These are phyloP conservation scores for Wickerhamomyces tratensis DNA, from an alignment of 805 yeast species.

Conservation along the genomic window DNA sequence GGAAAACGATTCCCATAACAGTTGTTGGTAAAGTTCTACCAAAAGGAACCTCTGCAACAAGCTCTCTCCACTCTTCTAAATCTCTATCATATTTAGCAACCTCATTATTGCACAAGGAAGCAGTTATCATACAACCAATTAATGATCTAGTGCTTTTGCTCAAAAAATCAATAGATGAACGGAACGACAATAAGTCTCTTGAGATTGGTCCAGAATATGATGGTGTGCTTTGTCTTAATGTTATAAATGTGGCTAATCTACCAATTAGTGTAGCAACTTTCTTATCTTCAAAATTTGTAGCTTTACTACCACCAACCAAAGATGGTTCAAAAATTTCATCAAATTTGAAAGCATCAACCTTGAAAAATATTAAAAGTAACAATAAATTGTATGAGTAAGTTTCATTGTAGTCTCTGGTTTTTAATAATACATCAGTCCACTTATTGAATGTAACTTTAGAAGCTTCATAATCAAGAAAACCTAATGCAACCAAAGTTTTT, in stretches of 20 bases:
- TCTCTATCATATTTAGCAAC: conserved; percentile 40
- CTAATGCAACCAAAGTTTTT: conserved; percentile 44
- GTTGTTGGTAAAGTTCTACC: conserved; percentile 46
- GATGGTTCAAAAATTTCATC: conserved; percentile 24
- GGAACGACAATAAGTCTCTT: conserved; percentile 51
- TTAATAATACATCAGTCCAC: conserved; percentile 41
- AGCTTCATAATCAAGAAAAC: conserved; percentile 31
- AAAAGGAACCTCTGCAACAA: conserved; percentile 56
- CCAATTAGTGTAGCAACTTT: conserved; percentile 31
- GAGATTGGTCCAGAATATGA: conserved; percentile 66
- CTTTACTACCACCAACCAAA: conserved; percentile 29
- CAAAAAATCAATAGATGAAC: conserved; percentile 51
- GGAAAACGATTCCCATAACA: conserved; percentile 49
- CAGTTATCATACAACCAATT: conserved; percentile 41
- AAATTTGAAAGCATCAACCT: conserved; percentile 30
- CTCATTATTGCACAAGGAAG: conserved; percentile 45
- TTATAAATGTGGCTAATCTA: conserved; percentile 37
- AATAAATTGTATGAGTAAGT: conserved; percentile 31
- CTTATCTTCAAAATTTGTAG: conserved; percentile 18
- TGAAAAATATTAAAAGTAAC: conserved; percentile 37
- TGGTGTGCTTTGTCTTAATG: conserved; percentile 38
- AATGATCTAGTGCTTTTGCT: conserved; percentile 41
- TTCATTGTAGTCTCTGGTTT: conserved; percentile 21
- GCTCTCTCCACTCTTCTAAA: conserved; percentile 46
- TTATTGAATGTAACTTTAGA: conserved; percentile 29